Evolutionary conservation across 2,329 filamentous ascomycete genomes (phyloP).

Genomic region (Endoconidiophora laricicola): DNA sequence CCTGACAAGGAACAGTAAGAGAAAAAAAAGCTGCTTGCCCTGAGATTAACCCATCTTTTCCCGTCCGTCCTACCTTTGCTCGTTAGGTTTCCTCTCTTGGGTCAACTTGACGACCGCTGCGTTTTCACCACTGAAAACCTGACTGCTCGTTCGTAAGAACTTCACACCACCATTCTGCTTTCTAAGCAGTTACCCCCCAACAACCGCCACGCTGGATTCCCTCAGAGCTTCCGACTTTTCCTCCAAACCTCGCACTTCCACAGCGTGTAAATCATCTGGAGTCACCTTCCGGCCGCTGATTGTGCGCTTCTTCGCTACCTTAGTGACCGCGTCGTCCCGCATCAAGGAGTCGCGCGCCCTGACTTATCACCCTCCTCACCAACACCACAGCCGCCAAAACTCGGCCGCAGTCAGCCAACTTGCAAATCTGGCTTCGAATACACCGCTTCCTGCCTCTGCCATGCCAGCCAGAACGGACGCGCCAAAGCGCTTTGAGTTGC

Average conservation of each 20-base stretch:
- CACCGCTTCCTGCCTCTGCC: not conserved
- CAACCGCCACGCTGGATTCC: conserved; percentile 12
- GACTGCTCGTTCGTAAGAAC: not conserved
- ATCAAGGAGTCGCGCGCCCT: conserved; percentile 10
- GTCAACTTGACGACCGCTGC: too few species aligned
- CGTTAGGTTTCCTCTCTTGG: not conserved
- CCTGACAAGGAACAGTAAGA: not conserved
- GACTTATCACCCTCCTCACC: conserved; percentile 5
- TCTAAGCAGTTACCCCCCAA: conserved; percentile 1
- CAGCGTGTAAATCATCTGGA: conserved; percentile 11
- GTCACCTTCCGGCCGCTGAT: conserved; percentile 9
- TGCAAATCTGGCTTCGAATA: not conserved
- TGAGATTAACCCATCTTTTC: not conserved
- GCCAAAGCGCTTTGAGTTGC: conserved; percentile 32
- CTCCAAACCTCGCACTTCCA: conserved; percentile 8
- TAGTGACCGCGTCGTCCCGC: conserved; percentile 10
- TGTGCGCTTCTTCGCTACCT: conserved; percentile 10
- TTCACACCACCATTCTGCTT: conserved; percentile 2
- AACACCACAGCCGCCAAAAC: not conserved
- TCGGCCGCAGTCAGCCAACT: not conserved
- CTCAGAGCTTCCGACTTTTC: conserved; percentile 10
- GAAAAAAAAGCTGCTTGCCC: not conserved
- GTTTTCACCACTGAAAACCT: too few species aligned
- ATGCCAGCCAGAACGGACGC: conserved; percentile 10
- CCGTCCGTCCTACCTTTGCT: not conserved